Evolutionary conservation across 805 yeast species (phyloP).

Genomic region (Candida xyloterini): DNA sequence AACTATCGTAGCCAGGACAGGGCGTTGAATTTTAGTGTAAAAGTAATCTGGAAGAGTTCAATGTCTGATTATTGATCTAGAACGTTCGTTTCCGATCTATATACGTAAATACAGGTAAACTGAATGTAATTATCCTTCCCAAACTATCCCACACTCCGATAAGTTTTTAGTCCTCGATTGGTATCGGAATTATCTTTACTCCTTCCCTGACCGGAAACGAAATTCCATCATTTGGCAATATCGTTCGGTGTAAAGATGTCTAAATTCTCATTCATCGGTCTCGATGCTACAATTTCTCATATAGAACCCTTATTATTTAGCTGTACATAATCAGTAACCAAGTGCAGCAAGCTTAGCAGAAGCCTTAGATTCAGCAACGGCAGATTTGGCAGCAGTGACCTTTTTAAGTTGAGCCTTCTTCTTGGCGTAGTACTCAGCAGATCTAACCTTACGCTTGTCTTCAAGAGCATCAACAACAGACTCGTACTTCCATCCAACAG

Average conservation of each 20-base stretch:
- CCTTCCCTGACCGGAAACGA: not conserved
- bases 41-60: too few relatives aligned
- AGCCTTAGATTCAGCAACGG: constrained; percentile 87
- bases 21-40: not conserved
- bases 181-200: too few relatives aligned
- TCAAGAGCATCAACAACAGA: constrained; percentile 95
- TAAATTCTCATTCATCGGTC: too few relatives aligned
- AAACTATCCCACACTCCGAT: too few relatives aligned
- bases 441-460: constrained; percentile 98
- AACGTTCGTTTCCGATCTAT: too few relatives aligned
- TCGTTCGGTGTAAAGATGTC: constrained; percentile 4
- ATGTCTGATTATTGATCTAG: too few relatives aligned
- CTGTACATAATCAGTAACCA: constrained; percentile 75
- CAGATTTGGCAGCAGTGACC: constrained; percentile 79
- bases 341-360: constrained; percentile 91
- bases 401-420: constrained; percentile 95
- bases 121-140: too few relatives aligned
- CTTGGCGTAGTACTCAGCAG: constrained; percentile 98
- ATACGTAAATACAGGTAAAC: too few relatives aligned
- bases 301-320: constrained; percentile 22
- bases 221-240: not conserved
- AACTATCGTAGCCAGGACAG: not conserved
- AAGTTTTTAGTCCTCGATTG: too few relatives aligned
- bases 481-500: constrained; percentile 99
- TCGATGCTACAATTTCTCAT: constrained; percentile 5